A percentile compares a stretch with the other conserved stretches of the same genome.
These are phyloP conservation scores for Fagopyrum homotropicum DNA, from an alignment of 148 eudicot genomes.

Conservation along the genomic window DNA sequence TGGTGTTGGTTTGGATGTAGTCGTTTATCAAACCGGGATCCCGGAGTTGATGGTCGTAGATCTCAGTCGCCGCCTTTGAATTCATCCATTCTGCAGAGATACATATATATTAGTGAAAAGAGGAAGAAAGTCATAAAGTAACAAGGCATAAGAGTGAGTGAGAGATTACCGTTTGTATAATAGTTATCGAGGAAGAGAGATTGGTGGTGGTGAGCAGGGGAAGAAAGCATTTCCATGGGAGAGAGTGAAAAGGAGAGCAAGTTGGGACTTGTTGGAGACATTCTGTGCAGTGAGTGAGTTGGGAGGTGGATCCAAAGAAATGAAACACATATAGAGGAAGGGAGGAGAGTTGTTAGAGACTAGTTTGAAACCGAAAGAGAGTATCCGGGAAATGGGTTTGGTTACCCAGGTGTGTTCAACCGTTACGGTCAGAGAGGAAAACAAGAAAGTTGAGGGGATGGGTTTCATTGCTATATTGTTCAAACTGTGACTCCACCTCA, in stretches of 20 bases:
- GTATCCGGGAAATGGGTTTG: too few species aligned
- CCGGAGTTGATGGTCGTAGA: conserved; percentile 17
- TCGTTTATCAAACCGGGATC: background rate
- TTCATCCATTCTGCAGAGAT: conserved; percentile 47
- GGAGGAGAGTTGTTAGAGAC: too few species aligned
- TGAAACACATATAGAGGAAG: background rate
- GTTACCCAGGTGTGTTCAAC: background rate
- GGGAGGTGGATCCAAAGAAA: background rate
- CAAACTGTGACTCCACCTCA: too few species aligned
- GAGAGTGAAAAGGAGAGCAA: background rate
- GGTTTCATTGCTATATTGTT: too few species aligned
- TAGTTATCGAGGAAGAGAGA: background rate
- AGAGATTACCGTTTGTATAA: background rate
- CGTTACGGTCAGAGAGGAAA: background rate
- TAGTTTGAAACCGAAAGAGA: background rate
- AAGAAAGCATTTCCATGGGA: background rate
- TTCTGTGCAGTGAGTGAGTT: background rate
- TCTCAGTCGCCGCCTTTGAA: conserved; percentile 16
- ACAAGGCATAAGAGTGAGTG: too few species aligned
- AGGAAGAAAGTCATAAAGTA: background rate
- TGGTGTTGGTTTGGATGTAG: conserved; percentile 19
- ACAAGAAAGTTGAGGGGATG: background rate
- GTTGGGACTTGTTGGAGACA: background rate
- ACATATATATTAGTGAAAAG: background rate
- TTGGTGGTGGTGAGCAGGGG: background rate